A percentile compares a stretch with the other conserved stretches of the same genome.
Evolutionary conservation across 305 asterid species (phyloP).

Genomic region (Fraxinus sp.): DNA sequence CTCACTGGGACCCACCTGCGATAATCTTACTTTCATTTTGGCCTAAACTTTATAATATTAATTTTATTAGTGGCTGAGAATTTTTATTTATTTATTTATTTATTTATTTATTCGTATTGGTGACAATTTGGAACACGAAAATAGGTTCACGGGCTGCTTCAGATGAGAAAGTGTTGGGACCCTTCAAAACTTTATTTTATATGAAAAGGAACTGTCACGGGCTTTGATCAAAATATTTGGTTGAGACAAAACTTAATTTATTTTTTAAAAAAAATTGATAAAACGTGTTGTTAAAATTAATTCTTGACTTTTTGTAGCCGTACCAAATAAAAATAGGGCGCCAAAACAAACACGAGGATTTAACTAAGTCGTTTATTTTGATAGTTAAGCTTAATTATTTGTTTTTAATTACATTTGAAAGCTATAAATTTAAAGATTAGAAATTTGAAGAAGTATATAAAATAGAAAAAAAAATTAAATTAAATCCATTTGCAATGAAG

Average conservation of each 20-base stretch:
- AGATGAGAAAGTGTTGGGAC: constrained; percentile 25
- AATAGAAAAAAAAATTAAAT: neutral
- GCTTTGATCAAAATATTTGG: constrained; percentile 3
- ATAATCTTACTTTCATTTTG: neutral
- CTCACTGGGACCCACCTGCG: neutral
- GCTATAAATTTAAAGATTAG: neutral
- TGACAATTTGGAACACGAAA: neutral
- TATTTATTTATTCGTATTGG: too few species aligned
- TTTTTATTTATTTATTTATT: too few species aligned
- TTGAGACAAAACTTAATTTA: too few species aligned
- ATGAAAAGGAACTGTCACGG: constrained; percentile 38
- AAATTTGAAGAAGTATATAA: neutral
- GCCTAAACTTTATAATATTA: too few species aligned
- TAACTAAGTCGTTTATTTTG: neutral
- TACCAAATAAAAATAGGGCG: neutral
- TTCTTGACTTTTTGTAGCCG: too few species aligned
- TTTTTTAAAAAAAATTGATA: neutral
- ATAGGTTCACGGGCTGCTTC: constrained; percentile 44
- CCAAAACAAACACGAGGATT: neutral
- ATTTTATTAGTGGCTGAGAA: neutral
- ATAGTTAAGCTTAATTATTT: neutral
- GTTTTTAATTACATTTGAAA: neutral
- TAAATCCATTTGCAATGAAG: neutral
- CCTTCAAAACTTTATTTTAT: constrained; percentile 18
- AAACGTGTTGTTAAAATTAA: too few species aligned